Base-by-base conservation (phyloP, 1,284 basidiomycete species). In the Ceratobasidium sp. region DNA sequence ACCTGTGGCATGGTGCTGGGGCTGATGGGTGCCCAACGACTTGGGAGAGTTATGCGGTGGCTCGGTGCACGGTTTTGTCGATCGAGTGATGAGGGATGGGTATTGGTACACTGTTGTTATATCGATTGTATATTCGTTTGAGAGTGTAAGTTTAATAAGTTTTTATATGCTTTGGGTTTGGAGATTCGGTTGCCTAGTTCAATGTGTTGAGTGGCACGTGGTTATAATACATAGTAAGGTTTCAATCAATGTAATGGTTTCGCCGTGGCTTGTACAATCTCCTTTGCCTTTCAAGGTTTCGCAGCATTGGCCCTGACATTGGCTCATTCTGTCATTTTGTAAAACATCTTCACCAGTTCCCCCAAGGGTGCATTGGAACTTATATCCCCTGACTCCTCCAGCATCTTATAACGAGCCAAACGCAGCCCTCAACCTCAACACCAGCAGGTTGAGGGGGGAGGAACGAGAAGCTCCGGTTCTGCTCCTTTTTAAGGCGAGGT, bases 401-500 rank as follows among this genome's bases (percentile, higher is more conserved):
- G 61, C 38, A 11, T 16, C 44, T 44, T 63, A 46, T 21, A 64
- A n/a, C n/a, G 42, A 42, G 2, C 51, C 33, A 21, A 66, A 73
- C 23, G 69, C 61, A 3, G 53, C 56, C 25, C 36, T 74, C 72
- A 44, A 75, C 72, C 38, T 75, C 74, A 9, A 25, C n/a, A 7
- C 73, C 74, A 12, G 58, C 25, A 28, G 74, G 66, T 25, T 64
- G 72, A 23, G 73, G 48, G 1, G 75, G 75, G 11, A 75, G 61
- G 72, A 76, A 74, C 3, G 21, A 75, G 72, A 16, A 75, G n/a
- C 12, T 54, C 42, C 7, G 40, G 42, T 70, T 75, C 75, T 12
- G 49, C 30, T 16, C 62, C 58, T 48, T 75, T 75, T 74, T 3
- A 56, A 38, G 5, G 75, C 75, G 6, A 75, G 58, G 53, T 75